These are phyloP conservation scores for Arbutus unedo DNA, from an alignment of 148 eudicot species.

Conservation along the genomic window DNA sequence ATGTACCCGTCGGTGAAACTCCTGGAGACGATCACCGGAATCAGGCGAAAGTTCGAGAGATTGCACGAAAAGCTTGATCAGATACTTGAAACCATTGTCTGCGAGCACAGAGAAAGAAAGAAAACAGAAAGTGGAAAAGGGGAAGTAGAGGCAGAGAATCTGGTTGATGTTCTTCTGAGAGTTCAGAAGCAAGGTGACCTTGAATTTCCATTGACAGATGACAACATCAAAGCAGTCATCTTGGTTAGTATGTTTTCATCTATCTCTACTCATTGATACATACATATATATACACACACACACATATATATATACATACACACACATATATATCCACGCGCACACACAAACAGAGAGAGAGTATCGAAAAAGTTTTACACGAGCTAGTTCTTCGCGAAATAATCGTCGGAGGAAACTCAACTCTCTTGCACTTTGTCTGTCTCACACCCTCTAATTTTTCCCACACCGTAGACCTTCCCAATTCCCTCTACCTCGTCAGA, in stretches of 20 bases:
- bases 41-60: slow-evolving; percentile 8
- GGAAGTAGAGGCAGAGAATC: background rate
- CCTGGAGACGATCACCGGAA: slow-evolving; percentile 18
- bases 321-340: background rate
- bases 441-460: too few species aligned
- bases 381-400: too few species aligned
- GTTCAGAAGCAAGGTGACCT: slow-evolving; percentile 2
- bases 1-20: slow-evolving; percentile 25
- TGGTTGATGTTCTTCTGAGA: slow-evolving; percentile 10
- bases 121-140: background rate
- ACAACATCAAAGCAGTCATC: slow-evolving; percentile 34
- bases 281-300: too few species aligned
- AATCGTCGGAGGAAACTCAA: too few species aligned
- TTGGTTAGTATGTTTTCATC: slow-evolving; percentile 21
- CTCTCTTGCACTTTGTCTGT: too few species aligned
- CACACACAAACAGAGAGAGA: too few species aligned
- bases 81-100: slow-evolving; percentile 19
- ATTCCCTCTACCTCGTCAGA: too few species aligned
- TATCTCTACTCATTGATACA: background rate
- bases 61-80: slow-evolving; percentile 4
- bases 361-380: too few species aligned
- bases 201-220: slow-evolving; percentile 3
- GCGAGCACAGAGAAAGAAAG: slow-evolving; percentile 12
- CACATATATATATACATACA: too few species aligned
- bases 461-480: too few species aligned